Evolutionary conservation across 768 basidiomycete species (phyloP), one percentile per base, ranked within the genome.

Genomic region (Lactarius akahatsu): DNA sequence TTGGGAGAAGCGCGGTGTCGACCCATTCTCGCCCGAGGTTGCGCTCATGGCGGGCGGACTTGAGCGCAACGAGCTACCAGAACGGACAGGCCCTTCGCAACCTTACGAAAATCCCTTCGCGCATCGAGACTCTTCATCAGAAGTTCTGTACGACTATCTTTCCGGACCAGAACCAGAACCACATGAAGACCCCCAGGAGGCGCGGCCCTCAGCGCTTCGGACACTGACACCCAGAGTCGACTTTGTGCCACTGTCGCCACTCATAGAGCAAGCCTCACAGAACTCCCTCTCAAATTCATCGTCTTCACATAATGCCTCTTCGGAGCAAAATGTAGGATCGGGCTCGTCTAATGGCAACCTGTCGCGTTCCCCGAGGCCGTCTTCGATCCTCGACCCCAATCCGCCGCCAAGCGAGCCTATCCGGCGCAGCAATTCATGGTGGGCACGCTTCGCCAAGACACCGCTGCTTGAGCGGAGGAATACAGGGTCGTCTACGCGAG

Each of bases 401-500:
- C 67, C 80, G 18, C 76, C 79, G 3, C 78, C 78, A 40, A 78
- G 75, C 28, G 79, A 80, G 52, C 80, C 83, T 1, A 80, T 92
- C 56, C 83, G 84, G 54, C 81, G 91, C 8, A 87, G 85, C 50
- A 85, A 91, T 73, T 86, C 82, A 13, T 92, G 92, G 90, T 95
- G 92, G 88, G 76, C 81, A 10, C 86, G 89, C 3, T 87, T 95
- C 71, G 80, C 89, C 16, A 84, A 83, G 62, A 83, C 86, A 20
- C 83, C 85, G 40, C 78, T 91, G 59, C 80, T 89, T 32, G 89
- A 90, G 69, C 82, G 86, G 47, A 79, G 80, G 30, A 66, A 76
- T 13, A 85, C 81, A 70, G 79, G 79, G 62, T 76, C 69, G 55
- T 66, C 57, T 26, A 23, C 65, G 16, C 65, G 66, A n/a, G 57